Conservation (phyloP, 1,284 basidiomycete genomes). For the Cutaneotrichosporon sp. region DNA sequence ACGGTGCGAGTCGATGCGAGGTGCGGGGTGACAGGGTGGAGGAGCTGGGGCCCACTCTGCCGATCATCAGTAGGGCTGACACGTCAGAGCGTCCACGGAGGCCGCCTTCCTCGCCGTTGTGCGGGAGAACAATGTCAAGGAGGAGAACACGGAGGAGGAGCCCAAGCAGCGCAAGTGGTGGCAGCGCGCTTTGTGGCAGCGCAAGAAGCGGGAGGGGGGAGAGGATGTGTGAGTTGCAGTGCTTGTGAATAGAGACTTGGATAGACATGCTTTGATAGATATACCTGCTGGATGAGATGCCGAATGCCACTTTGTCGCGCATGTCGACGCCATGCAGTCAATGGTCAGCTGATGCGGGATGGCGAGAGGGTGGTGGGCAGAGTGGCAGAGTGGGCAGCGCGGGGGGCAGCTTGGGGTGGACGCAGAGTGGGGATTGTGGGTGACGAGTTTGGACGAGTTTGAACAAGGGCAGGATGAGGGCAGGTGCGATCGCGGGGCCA, state of each 20-base stretch:
- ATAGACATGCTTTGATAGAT: no score
- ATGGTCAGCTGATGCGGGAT: background rate
- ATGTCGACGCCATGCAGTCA: no score
- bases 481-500: no score
- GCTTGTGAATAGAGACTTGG: background rate
- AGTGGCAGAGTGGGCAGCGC: no score
- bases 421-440: no score
- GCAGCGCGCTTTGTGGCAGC: no score
- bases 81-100: constrained; percentile 39
- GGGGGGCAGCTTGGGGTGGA: no score
- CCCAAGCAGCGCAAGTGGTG: background rate
- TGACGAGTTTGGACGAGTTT: no score
- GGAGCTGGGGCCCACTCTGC: background rate
- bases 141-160: constrained; percentile 8
- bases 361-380: no score
- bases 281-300: background rate
- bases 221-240: background rate
- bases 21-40: background rate
- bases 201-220: constrained; percentile 5
- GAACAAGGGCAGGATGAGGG: no score
- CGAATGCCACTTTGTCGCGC: background rate
- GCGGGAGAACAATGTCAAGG: constrained; percentile 31
- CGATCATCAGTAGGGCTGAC: background rate
- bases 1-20: background rate
- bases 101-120: constrained; percentile 44